Conservation (phyloP, 257 asterid genomes). For the Buddleja alternifolia region DNA sequence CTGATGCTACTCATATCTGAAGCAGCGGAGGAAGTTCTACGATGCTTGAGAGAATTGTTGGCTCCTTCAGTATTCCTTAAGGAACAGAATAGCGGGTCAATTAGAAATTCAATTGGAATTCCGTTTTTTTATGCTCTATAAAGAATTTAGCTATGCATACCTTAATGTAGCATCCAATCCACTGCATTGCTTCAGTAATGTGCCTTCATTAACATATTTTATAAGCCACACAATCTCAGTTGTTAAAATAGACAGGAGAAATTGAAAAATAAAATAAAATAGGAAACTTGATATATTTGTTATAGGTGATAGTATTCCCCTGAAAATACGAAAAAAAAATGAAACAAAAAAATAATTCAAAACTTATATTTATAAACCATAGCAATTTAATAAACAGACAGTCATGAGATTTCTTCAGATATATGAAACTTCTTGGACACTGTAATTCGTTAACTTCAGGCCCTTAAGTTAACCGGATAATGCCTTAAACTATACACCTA, state of each 20-base stretch:
- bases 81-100: conserved; percentile 23
- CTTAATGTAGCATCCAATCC: conserved; percentile 46
- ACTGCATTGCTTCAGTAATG: conserved; percentile 47
- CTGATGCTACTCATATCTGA: conserved; percentile 80
- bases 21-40: conserved; percentile 63
- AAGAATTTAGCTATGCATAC: conserved; percentile 32
- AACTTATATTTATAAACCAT: neutral
- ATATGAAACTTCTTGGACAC: neutral
- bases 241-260: neutral
- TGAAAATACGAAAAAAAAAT: neutral
- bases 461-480: neutral
- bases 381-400: conserved; percentile 2
- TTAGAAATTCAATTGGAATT: conserved; percentile 11
- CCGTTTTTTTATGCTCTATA: neutral
- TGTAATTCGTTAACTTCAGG: neutral
- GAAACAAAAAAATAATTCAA: neutral
- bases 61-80: conserved; percentile 54
- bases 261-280: neutral
- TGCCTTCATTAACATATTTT: conserved; percentile 36
- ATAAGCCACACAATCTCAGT: neutral
- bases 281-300: conserved; percentile 1
- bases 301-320: neutral
- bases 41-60: conserved; percentile 54
- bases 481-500: neutral
- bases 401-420: neutral